These are phyloP conservation scores for Pyrus betulifolia DNA, from an alignment of 306 rosid genomes.

Conservation along the genomic window DNA sequence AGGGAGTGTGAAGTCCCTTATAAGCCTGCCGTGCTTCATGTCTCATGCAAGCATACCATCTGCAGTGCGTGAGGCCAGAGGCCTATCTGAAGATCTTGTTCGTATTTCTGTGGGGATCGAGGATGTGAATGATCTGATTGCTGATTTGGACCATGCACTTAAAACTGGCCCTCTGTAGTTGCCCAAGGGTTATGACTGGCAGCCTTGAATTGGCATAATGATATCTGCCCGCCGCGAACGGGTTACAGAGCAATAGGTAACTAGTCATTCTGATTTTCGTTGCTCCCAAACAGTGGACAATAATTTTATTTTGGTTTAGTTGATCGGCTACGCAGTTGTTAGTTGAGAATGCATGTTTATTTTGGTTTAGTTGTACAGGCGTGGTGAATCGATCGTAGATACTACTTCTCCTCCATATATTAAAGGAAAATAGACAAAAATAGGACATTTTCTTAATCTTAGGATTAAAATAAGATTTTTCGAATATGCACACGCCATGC, in stretches of 20 bases:
- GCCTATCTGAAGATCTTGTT: constrained; percentile 75
- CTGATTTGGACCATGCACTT: constrained; percentile 59
- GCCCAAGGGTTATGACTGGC: neutral
- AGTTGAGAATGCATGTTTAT: neutral
- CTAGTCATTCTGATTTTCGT: neutral
- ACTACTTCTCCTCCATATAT: too few relatives aligned
- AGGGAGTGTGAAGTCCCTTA: constrained; percentile 93
- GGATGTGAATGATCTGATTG: constrained; percentile 69
- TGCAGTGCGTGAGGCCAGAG: constrained; percentile 68
- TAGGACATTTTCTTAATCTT: too few relatives aligned
- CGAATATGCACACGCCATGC: too few relatives aligned
- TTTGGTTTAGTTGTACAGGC: neutral
- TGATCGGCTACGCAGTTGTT: neutral
- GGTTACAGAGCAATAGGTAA: neutral
- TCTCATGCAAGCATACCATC: constrained; percentile 86
- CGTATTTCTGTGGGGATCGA: constrained; percentile 85
- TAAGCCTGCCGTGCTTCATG: constrained; percentile 81
- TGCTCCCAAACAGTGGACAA: neutral
- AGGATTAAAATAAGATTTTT: too few relatives aligned
- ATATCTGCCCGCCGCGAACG: neutral
- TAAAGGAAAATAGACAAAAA: too few relatives aligned
- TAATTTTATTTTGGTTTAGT: neutral
- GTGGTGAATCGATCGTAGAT: neutral
- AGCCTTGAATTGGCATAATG: neutral
- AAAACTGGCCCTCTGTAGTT: constrained; percentile 49